phyloP scores from a whole-genome alignment of 2,329 filamentous ascomycete genomes.

The Paracorniculantispora psalliotae region DNA sequence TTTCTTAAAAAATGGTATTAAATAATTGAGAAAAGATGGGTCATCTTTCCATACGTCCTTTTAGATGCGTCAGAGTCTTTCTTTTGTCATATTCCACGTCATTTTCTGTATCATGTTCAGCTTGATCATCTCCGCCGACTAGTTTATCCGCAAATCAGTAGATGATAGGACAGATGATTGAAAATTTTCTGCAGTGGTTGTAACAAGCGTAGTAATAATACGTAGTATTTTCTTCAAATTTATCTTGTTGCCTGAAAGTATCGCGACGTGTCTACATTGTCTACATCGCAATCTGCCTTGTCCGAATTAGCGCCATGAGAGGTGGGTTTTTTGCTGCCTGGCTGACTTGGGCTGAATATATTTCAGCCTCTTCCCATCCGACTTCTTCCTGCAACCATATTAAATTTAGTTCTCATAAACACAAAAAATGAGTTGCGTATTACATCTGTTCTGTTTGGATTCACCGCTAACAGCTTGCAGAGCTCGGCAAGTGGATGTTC shows the following conservation, averaged over 20 bases:
- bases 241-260: background rate
- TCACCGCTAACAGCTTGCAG: background rate
- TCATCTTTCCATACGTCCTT: too few species aligned
- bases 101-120: too few species aligned
- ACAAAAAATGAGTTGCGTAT: conserved; percentile 1
- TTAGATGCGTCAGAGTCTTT: too few species aligned
- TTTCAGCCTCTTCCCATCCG: background rate
- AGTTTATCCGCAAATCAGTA: too few species aligned
- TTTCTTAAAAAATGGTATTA: too few species aligned
- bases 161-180: too few species aligned
- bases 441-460: too few species aligned
- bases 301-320: background rate
- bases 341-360: background rate
- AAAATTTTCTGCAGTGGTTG: too few species aligned
- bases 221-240: background rate
- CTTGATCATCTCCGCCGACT: too few species aligned
- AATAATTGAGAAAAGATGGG: too few species aligned
- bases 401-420: background rate
- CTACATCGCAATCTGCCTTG: background rate
- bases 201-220: background rate
- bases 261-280: background rate
- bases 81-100: too few species aligned
- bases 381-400: background rate
- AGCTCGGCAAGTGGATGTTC: conserved; percentile 3
- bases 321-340: conserved; percentile 1